Conservation (phyloP, 768 basidiomycete genomes). For the Tulasnella sp. region DNA sequence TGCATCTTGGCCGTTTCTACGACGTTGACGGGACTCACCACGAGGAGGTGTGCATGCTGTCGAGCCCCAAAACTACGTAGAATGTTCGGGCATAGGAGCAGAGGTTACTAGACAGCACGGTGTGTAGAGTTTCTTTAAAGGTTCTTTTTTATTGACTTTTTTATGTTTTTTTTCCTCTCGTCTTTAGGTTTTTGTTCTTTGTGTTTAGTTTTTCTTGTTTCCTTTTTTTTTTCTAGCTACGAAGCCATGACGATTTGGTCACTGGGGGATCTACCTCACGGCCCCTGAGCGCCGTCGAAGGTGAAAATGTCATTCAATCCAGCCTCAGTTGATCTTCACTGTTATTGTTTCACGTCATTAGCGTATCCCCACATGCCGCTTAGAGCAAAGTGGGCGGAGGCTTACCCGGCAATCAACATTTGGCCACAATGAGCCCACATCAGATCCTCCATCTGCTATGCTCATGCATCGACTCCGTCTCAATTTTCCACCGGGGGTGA, state of each 20-base stretch:
- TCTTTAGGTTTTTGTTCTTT: neutral
- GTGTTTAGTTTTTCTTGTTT: neutral
- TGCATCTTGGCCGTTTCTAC: neutral
- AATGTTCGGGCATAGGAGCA: no score
- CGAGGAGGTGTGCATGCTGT: neutral
- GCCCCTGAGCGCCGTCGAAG: neutral
- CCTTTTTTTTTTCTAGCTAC: neutral
- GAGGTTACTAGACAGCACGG: no score
- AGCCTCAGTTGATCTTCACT: neutral
- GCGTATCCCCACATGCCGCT: neutral
- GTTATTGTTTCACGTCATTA: neutral
- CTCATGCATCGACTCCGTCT: no score
- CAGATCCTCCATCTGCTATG: neutral
- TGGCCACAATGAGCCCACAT: neutral
- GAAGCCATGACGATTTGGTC: neutral
- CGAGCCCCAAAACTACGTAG: neutral
- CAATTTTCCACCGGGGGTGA: no score
- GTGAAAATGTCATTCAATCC: neutral
- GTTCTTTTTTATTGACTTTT: no score
- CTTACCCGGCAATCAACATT: neutral
- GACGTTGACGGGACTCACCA: neutral
- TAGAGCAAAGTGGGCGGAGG: neutral
- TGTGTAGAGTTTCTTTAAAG: no score
- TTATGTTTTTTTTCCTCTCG: neutral
- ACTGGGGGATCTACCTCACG: neutral